Evolutionary conservation across 257 asterid species (phyloP).

Genomic region (Anisodus tanguticus): DNA sequence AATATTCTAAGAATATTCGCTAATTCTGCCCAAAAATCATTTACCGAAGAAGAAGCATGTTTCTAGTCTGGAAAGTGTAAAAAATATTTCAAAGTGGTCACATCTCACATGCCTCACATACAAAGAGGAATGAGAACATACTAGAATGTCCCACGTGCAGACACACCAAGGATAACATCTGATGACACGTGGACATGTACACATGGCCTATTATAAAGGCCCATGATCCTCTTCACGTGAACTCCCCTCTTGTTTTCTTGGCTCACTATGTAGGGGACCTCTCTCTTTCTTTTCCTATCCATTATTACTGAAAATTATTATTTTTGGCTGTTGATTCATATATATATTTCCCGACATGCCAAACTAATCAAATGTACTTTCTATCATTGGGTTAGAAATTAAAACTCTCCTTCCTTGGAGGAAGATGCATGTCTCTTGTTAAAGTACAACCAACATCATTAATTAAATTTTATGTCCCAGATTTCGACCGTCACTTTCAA

Average conservation of each 20-base stretch:
- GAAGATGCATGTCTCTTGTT: too few species aligned
- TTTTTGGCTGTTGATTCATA: too few species aligned
- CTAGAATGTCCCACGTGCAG: conserved; percentile 8
- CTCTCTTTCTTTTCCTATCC: neutral
- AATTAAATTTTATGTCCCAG: too few species aligned
- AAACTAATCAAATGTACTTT: too few species aligned
- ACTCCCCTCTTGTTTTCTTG: conserved; percentile 29
- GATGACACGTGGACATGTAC: neutral
- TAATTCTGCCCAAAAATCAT: too few species aligned
- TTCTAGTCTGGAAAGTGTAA: neutral
- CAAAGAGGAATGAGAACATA: neutral
- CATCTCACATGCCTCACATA: neutral
- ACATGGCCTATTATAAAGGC: neutral
- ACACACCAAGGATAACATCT: neutral
- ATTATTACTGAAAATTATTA: too few species aligned
- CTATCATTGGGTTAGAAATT: too few species aligned
- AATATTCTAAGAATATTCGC: too few species aligned
- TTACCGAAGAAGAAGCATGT: neutral
- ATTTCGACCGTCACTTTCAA: too few species aligned
- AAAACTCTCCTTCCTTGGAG: too few species aligned
- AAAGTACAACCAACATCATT: too few species aligned
- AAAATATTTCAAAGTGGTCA: neutral
- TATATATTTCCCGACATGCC: too few species aligned
- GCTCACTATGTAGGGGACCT: conserved; percentile 29
- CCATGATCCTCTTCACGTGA: conserved; percentile 28